Evolutionary conservation across 140 eudicot species (phyloP), one percentile per base, ranked within the genome.

Genomic region (Oenanthe javanica): DNA sequence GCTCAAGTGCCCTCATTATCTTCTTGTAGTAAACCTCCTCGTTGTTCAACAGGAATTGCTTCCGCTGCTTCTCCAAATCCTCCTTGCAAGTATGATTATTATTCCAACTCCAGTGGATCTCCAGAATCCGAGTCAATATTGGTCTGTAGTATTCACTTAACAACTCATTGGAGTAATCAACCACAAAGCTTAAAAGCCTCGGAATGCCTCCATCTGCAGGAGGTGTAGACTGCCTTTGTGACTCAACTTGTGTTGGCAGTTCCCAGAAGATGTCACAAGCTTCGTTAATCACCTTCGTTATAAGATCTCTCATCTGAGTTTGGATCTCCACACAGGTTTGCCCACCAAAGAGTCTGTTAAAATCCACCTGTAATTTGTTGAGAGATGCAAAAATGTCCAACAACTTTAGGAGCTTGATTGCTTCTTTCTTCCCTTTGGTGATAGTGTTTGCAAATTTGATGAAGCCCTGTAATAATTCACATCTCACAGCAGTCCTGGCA

Each of bases 161-260:
- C 76, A 95, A 82, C 87, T 85, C 86, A 51, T 85, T 83, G 13
- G 89, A 87, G 84, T 89, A 94, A 21, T 90, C 90, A 6, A 89
- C 83, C 69, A 90, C 92, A 12, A 89, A 95, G 40, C 23, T 48
- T 6, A 95, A 89, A 13, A 95, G 76, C 84, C 87, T 84, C 25
- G 99, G 99, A 40, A 90, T 83, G 46, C 91, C 74, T 40, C 96
- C 95, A 81, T 92, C 95, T 9, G 71, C 38, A 25, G 97, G 94
- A 48, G 99, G 99, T 73, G 77, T 85, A 15, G 61, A 57, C 81
- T 74, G 88, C 76, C 95, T 89, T 84, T 92, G 94, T 23, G 84
- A 76, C 82, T 95, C 91, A 43, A 95, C 96, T 80, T 95, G 97
- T 77, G 81, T 78, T 1, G 82, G 76, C 8, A 95, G 91, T 55